Evolutionary conservation across 1,284 basidiomycete genomes (phyloP).

Genomic region (Paramarasmius palmivorus): DNA sequence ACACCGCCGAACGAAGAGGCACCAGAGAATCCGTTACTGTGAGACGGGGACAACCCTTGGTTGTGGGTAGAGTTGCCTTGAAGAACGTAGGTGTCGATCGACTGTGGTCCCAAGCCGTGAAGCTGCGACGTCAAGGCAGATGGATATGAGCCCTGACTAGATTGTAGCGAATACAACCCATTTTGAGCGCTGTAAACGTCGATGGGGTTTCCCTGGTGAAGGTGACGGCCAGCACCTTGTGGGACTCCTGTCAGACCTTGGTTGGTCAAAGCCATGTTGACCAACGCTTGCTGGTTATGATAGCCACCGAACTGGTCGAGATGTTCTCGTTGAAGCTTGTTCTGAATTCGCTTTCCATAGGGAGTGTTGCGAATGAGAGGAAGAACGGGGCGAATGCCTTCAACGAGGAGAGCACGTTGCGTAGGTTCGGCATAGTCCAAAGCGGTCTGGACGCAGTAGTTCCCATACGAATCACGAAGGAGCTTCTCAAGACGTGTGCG

Average conservation of each 20-base stretch:
- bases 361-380: constrained; percentile 96
- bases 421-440: constrained; percentile 91
- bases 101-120: constrained; percentile 63
- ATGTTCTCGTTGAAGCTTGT: constrained; percentile 93
- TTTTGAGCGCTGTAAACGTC: constrained; percentile 70
- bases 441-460: constrained; percentile 96
- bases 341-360: constrained; percentile 97
- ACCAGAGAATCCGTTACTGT: constrained; percentile 53
- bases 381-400: constrained; percentile 95
- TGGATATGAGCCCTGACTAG: constrained; percentile 45
- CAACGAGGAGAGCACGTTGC: constrained; percentile 85
- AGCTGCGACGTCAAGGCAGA: constrained; percentile 51
- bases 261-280: constrained; percentile 56
- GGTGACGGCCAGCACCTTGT: constrained; percentile 52
- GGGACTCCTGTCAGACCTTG: constrained; percentile 49
- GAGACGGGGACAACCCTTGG: constrained; percentile 55
- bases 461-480: constrained; percentile 91
- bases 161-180: constrained; percentile 56
- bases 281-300: constrained; percentile 61
- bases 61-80: constrained; percentile 68
- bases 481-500: constrained; percentile 95
- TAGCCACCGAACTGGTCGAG: constrained; percentile 67
- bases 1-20: constrained; percentile 51
- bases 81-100: constrained; percentile 77
- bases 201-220: constrained; percentile 62